Conservation (phyloP, 257 asterid genomes). For the Solanum bukasovii region DNA sequence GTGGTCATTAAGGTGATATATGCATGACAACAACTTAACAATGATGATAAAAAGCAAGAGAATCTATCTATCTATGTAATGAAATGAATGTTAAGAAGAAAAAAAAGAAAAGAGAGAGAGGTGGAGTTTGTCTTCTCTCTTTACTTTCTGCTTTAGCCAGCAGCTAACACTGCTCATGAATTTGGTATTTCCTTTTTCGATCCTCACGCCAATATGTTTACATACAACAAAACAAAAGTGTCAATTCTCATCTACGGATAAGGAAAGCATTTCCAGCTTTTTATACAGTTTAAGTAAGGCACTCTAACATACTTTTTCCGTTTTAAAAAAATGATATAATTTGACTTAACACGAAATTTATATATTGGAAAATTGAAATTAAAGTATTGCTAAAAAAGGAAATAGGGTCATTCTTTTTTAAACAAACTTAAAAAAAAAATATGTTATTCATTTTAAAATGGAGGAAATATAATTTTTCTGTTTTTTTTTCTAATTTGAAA, state of each 20-base stretch:
- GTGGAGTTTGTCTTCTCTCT: slow-evolving; percentile 8
- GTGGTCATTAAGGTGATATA: not conserved
- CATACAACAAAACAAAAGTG: not conserved
- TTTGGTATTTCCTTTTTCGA: slow-evolving; percentile 21
- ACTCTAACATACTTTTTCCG: not conserved
- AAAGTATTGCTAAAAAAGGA: no score
- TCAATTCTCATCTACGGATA: slow-evolving; percentile 2
- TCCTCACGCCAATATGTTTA: slow-evolving; percentile 41
- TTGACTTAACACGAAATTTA: no score
- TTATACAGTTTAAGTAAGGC: slow-evolving; percentile 28
- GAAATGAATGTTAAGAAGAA: not conserved
- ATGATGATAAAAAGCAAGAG: not conserved
- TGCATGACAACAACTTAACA: not conserved
- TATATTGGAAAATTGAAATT: no score
- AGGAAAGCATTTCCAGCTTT: slow-evolving; percentile 23
- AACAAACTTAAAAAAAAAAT: no score
- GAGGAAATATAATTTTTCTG: slow-evolving; percentile 32
- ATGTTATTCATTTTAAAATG: not conserved
- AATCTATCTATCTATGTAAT: slow-evolving; percentile 1
- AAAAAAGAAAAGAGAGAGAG: not conserved
- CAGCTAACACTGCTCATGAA: not conserved
- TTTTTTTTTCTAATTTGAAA: slow-evolving; percentile 11
- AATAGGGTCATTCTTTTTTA: no score
- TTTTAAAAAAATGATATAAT: no score
- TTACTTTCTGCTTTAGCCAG: slow-evolving; percentile 20